Conservation (phyloP, 164 flowering plant genomes). For the Chimonanthus salicifolius region DNA sequence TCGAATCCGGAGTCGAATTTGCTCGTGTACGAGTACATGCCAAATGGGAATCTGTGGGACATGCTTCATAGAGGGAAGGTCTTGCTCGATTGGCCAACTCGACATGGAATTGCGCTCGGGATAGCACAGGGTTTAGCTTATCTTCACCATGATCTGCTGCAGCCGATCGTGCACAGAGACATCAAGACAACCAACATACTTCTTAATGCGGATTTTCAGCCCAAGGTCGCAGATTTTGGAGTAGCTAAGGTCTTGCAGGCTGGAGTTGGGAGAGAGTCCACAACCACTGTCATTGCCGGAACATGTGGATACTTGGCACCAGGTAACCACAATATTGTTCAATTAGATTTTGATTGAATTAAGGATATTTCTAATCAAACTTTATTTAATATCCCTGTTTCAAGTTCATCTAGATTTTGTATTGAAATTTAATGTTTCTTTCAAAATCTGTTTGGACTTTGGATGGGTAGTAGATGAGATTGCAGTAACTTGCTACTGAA, state of each 20-base stretch:
- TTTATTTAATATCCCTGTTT: not conserved
- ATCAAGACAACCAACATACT: conserved; percentile 89
- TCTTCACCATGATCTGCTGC: conserved; percentile 81
- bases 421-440: not conserved
- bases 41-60: conserved; percentile 95
- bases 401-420: not conserved
- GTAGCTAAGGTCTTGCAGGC: conserved; percentile 90
- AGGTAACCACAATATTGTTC: conserved; percentile 37
- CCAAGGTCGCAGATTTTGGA: conserved; percentile 97
- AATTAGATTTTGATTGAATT: not conserved
- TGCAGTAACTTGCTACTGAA: not conserved
- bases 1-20: conserved; percentile 58
- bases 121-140: conserved; percentile 90
- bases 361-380: not conserved
- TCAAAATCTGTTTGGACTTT: not conserved
- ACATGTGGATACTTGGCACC: conserved; percentile 97
- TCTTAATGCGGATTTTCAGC: conserved; percentile 60
- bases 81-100: conserved; percentile 74
- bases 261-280: conserved; percentile 67
- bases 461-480: not conserved
- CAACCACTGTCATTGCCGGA: conserved; percentile 75
- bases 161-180: conserved; percentile 85
- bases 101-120: conserved; percentile 85
- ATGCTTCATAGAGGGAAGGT: conserved; percentile 59
- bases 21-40: conserved; percentile 91